phyloP scores from a whole-genome alignment of 495 filamentous ascomycete genomes.

The Hypoxylon lienhwacheense region DNA sequence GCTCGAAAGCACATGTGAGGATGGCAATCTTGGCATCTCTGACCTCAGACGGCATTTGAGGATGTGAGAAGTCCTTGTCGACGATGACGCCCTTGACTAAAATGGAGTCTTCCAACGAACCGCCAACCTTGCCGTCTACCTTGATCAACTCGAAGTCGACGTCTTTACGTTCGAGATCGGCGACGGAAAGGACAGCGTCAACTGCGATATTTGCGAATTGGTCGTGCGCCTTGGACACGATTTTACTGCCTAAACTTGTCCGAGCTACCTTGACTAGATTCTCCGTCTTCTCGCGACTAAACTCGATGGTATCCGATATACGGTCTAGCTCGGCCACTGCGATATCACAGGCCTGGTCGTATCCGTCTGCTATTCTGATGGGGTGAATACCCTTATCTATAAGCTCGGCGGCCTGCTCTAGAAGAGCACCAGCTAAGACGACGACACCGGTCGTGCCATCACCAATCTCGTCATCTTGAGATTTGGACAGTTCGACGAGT shows the following conservation, averaged over 20 bases:
- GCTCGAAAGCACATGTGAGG: constrained; percentile 96
- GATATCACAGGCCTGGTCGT: constrained; percentile 95
- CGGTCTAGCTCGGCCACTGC: constrained; percentile 87
- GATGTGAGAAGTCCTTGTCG: constrained; percentile 99
- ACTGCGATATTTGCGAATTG: constrained; percentile 97
- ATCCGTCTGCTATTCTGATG: constrained; percentile 96
- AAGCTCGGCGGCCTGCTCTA: constrained; percentile 96
- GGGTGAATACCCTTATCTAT: constrained; percentile 99
- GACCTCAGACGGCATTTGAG: constrained; percentile 96
- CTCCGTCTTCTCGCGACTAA: constrained; percentile 70
- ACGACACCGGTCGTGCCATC: constrained; percentile 98
- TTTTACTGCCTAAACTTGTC: constrained; percentile 97
- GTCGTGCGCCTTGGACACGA: constrained; percentile 98
- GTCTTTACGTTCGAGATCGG: constrained; percentile 93
- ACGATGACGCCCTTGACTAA: constrained; percentile 97
- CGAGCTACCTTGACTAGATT: constrained; percentile 93
- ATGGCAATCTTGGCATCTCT: constrained; percentile 95
- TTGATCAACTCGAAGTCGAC: constrained; percentile 99
- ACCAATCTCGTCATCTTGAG: constrained; percentile 98
- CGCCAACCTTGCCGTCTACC: constrained; percentile 97
- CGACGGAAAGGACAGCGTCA: constrained; percentile 94
- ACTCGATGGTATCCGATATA: constrained; percentile 89
- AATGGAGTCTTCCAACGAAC: constrained; percentile 89
- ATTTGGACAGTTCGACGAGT: constrained; percentile 96
- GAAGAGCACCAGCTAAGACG: constrained; percentile 88